Conservation (phyloP, 176 grass and related monocot genomes). For the Bonia amplexicaulis region DNA sequence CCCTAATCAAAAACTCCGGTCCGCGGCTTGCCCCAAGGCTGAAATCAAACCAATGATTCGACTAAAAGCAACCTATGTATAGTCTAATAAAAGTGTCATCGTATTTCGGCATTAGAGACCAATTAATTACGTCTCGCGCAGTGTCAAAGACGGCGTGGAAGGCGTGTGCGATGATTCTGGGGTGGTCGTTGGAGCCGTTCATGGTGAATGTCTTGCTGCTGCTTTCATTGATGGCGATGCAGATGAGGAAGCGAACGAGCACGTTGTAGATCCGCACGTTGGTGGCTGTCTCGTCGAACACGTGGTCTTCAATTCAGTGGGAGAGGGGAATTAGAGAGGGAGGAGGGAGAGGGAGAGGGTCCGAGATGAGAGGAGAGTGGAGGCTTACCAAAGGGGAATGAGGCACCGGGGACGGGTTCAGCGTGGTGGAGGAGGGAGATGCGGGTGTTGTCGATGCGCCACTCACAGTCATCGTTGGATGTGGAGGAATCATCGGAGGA, state of each 20-base stretch:
- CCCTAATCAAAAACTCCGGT: constrained; percentile 74
- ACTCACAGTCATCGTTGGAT: constrained; percentile 28
- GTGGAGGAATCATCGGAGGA: neutral
- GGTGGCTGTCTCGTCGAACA: constrained; percentile 53
- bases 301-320: constrained; percentile 33
- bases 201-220: constrained; percentile 87
- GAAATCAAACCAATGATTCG: neutral
- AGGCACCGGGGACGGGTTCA: constrained; percentile 37
- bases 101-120: no score
- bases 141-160: constrained; percentile 66
- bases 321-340: neutral
- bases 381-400: constrained; percentile 66
- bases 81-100: neutral
- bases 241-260: constrained; percentile 58
- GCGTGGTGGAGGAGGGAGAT: constrained; percentile 57
- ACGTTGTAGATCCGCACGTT: constrained; percentile 51
- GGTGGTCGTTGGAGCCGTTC: constrained; percentile 56
- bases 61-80: neutral
- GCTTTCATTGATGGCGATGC: constrained; percentile 54
- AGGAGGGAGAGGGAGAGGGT: no score
- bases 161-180: constrained; percentile 68
- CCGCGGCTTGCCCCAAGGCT: constrained; percentile 28
- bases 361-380: neutral
- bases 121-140: constrained; percentile 27
- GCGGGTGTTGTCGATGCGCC: constrained; percentile 56